Evolutionary conservation across 108 stramenopile species (phyloP).

Genomic region (Mayamaea pseudoterrestris): DNA sequence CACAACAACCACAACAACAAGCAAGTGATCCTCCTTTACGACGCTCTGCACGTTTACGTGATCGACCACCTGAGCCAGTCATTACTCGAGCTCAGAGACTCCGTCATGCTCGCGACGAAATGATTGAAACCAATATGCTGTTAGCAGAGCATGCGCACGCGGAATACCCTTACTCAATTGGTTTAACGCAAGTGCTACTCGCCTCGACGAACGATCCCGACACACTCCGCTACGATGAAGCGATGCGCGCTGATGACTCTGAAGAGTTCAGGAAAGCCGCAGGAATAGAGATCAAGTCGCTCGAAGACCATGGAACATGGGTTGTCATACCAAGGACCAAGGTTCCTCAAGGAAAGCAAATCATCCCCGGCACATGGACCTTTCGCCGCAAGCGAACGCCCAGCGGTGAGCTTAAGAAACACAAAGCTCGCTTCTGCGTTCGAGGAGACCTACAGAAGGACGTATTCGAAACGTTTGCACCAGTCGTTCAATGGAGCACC

Average conservation of each 20-base stretch:
- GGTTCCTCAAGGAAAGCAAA: background rate
- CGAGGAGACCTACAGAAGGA: conserved; percentile 27
- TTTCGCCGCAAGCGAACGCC: conserved; percentile 27
- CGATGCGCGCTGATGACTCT: conserved; percentile 17
- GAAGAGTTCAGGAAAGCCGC: conserved; percentile 18
- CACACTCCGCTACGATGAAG: conserved; percentile 6
- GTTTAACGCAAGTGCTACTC: too few relatives aligned
- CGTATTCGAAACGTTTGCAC: conserved; percentile 14
- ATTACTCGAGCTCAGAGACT: too few relatives aligned
- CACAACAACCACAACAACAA: too few relatives aligned
- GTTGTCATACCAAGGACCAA: conserved; percentile 4
- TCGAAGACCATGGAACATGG: conserved; percentile 14
- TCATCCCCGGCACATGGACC: conserved; percentile 29
- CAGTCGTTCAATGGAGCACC: conserved; percentile 8
- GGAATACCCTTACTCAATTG: too few relatives aligned
- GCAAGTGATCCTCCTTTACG: too few relatives aligned
- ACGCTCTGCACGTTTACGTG: too few relatives aligned
- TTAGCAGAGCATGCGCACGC: too few relatives aligned
- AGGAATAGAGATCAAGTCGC: conserved; percentile 12
- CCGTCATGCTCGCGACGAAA: too few relatives aligned
- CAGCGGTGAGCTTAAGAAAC: conserved; percentile 23
- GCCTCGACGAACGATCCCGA: conserved; percentile 4
- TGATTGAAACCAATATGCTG: too few relatives aligned
- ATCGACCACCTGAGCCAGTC: too few relatives aligned
- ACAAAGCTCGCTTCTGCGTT: conserved; percentile 35